Evolutionary conservation across 768 basidiomycete genomes (phyloP), one percentile per base, ranked within the genome.

Genomic region (Boletus rex-veris): DNA sequence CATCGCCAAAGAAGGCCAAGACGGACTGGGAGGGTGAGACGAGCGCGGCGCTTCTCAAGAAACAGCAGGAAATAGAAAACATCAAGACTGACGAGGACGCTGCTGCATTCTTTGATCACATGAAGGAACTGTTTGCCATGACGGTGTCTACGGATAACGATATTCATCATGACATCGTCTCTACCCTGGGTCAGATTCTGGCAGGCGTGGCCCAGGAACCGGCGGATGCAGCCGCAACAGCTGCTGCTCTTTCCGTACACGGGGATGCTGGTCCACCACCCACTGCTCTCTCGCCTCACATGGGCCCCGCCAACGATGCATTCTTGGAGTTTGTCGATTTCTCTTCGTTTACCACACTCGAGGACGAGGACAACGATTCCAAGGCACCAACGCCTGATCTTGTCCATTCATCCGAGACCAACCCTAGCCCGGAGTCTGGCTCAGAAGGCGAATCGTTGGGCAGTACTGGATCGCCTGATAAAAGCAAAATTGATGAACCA

Each of bases 301-400:
- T 56, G 67, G 72, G 54, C 44, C 74, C 70, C 55, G 71, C 60
- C 65, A 75, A 57, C 58, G 68, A 64, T 40, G 66, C 65, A 2
- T 62, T 74, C 14, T 79, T 79, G 59, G 77, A 83, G 21, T 81
- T 83, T 47, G 79, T 90, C 65, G 88, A 90, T 68, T 86, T 86
- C 58, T 81, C 87, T 43, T 78, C 77, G 7, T 86, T 79, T 58
- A 75, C 75, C 47, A 76, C 74, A 15, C 66, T 67, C 37, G 70
- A 74, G 10, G 82, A 82, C 19, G 86, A 88, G 53, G 85, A 85
- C 35, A 81, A 79, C 46, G 69, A 71, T 45, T 85, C 84, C 14
- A 87, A 86, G 63, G 81, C 84, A n/a, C 76, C 79, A 8, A 90
- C 89, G 4, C 89, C 89, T 9, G 89, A 90, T 51, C 76, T 91